A percentile compares a stretch with the other conserved stretches of the same genome.
Conservation (phyloP, 768 basidiomycete genomes). For the Pleurotus salmoneostramineus region DNA sequence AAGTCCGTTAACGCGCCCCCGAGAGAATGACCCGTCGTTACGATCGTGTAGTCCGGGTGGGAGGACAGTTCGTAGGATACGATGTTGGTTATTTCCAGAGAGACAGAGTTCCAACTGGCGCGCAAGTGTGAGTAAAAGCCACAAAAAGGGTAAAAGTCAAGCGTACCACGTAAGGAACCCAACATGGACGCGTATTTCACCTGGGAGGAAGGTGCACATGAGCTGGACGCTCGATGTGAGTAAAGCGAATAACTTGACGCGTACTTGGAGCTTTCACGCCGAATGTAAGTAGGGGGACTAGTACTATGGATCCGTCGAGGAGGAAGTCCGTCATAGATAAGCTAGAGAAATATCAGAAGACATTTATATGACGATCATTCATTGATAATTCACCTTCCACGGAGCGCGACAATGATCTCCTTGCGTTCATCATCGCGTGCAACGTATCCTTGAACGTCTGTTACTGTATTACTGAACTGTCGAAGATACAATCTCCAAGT, state of each 20-base stretch:
- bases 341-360: conserved; percentile 6
- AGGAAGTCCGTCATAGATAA: conserved; percentile 15
- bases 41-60: conserved; percentile 34
- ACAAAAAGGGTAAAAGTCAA: background rate
- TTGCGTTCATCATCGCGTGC: conserved; percentile 36
- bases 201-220: conserved; percentile 3
- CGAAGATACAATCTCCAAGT: background rate
- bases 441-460: conserved; percentile 39
- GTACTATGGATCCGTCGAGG: conserved; percentile 15
- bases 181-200: conserved; percentile 24
- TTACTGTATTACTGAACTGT: conserved; percentile 32
- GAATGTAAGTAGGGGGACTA: conserved; percentile 18
- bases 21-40: conserved; percentile 50
- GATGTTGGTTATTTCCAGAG: conserved; percentile 31
- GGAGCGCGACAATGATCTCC: conserved; percentile 38
- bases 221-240: background rate
- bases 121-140: background rate
- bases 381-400: conserved; percentile 27
- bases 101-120: conserved; percentile 47
- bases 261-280: conserved; percentile 21
- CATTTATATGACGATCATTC: background rate
- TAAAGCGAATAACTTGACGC: background rate
- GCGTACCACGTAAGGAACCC: conserved; percentile 33
- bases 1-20: conserved; percentile 50
- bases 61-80: conserved; percentile 28